Evolutionary conservation across 768 basidiomycete genomes (phyloP), one percentile per base, ranked within the genome.

Genomic region (Calocera cornea): DNA sequence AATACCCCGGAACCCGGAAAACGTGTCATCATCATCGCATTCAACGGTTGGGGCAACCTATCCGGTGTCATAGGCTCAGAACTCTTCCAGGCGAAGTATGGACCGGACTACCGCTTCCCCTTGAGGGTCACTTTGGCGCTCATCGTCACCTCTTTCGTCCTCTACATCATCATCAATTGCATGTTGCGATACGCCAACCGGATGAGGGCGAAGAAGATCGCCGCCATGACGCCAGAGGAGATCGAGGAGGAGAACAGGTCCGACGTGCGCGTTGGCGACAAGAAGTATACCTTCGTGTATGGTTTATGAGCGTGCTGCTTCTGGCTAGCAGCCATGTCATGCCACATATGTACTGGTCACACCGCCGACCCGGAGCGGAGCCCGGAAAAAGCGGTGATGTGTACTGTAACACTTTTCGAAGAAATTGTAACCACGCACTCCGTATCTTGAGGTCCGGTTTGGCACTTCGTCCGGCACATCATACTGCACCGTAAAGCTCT

Each of bases 261-360:
- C 27, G 63, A 65, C n/a, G 66, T 67, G 8, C 22, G 70, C 19
- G 36, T 69, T 22, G 70, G 70, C 8, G 68, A 71, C 64, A 71
- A 71, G 66, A 71, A 71, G 68, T 71, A 41, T 7, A 71, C 70
- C 16, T 71, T 71, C 63, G 50, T 68, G 22, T 70, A 68, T 67
- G 47, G 41, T 16, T 31, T 60, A 27, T 60, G 24, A 47, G 44
- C 24, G 19, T 17, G 44, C 24, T 24, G 44, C 24, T 47, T 7
- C 16, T 19, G 44, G 24, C 24, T 7, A 24, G 16, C 7, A 38
- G 36, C 36, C 5, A 38, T 38, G 36, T 5, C 36, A 5, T 14
- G 36, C 5, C 36, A 14, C 5, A 38, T 38, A 38, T 38, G 36
- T n/a, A n/a, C n/a, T n/a, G 36, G 36, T 14, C 36, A 5, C 36